phyloP scores from a whole-genome alignment of 2,329 filamentous ascomycete genomes.

The Sclerotiophoma versabilis region DNA sequence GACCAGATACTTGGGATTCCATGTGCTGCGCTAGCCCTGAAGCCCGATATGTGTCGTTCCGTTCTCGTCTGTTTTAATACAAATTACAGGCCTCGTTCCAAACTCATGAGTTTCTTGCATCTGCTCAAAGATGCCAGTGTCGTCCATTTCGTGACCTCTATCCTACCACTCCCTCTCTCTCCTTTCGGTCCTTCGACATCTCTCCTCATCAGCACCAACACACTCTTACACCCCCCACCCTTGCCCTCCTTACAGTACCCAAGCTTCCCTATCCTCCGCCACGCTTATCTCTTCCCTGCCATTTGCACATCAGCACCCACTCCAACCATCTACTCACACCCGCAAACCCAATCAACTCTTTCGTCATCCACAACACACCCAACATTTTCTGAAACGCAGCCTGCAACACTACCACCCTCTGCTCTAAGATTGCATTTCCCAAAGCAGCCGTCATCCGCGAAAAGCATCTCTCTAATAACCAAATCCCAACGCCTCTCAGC shows the following conservation, averaged over 20 bases:
- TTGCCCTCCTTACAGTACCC: too few species aligned
- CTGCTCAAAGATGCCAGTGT: neutral
- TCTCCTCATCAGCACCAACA: neutral
- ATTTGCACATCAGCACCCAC: neutral
- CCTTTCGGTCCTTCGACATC: neutral
- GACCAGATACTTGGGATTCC: neutral
- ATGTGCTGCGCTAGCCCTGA: neutral
- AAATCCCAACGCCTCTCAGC: neutral
- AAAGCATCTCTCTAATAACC: neutral
- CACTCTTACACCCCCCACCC: neutral
- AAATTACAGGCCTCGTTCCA: neutral
- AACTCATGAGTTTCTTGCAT: neutral
- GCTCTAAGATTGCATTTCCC: neutral
- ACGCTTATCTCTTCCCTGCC: neutral
- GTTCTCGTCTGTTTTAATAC: neutral
- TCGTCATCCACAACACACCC: neutral
- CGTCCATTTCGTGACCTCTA: neutral
- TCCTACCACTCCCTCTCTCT: conserved; percentile 6
- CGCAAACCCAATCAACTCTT: neutral
- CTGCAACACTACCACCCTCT: neutral
- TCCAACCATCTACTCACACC: conserved; percentile 2
- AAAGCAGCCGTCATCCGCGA: neutral
- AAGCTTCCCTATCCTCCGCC: too few species aligned
- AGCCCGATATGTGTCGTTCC: neutral
- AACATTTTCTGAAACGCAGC: conserved; percentile 1